These are phyloP conservation scores for Tanozyma kutaoensis DNA, from an alignment of 805 yeast genomes.

Conservation along the genomic window DNA sequence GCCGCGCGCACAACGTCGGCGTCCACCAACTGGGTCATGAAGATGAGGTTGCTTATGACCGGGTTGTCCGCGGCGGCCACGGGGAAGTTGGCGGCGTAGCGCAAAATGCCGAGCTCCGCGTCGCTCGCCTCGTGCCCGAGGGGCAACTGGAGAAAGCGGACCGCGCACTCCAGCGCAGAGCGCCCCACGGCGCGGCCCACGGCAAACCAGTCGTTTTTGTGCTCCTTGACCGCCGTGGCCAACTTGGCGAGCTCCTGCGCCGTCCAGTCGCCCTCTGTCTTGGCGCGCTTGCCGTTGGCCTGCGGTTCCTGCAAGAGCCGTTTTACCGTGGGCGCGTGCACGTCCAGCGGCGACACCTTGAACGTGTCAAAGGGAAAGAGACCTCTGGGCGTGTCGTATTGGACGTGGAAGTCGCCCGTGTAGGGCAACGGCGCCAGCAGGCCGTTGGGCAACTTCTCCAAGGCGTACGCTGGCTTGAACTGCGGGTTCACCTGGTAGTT, in stretches of 20 bases:
- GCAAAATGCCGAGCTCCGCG: constrained; percentile 50
- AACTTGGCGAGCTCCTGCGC: constrained; percentile 46
- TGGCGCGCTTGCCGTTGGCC: no score
- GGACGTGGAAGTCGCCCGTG: constrained; percentile 65
- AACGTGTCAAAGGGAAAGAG: constrained; percentile 82
- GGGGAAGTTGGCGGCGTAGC: constrained; percentile 75
- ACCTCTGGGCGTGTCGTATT: constrained; percentile 84
- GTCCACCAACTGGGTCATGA: constrained; percentile 74
- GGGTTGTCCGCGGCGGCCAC: constrained; percentile 84
- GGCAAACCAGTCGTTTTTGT: constrained; percentile 67
- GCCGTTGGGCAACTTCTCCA: constrained; percentile 35
- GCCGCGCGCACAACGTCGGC: constrained; percentile 79
- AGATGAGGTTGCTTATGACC: constrained; percentile 82
- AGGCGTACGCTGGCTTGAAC: constrained; percentile 47
- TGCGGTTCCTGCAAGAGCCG: constrained; percentile 7
- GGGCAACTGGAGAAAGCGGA: constrained; percentile 67
- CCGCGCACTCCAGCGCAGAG: constrained; percentile 66
- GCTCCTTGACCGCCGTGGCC: constrained; percentile 47
- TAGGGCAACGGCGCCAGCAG: constrained; percentile 44
- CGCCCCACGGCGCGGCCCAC: constrained; percentile 49
- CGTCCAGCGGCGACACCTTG: constrained; percentile 45
- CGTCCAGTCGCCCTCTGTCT: constrained; percentile 46
- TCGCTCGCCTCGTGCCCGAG: constrained; percentile 63
- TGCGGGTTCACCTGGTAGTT: constrained; percentile 86
- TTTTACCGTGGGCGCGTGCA: constrained; percentile 24